Conservation (phyloP, 148 eudicot genomes). For the Rhododendron ovatum region DNA sequence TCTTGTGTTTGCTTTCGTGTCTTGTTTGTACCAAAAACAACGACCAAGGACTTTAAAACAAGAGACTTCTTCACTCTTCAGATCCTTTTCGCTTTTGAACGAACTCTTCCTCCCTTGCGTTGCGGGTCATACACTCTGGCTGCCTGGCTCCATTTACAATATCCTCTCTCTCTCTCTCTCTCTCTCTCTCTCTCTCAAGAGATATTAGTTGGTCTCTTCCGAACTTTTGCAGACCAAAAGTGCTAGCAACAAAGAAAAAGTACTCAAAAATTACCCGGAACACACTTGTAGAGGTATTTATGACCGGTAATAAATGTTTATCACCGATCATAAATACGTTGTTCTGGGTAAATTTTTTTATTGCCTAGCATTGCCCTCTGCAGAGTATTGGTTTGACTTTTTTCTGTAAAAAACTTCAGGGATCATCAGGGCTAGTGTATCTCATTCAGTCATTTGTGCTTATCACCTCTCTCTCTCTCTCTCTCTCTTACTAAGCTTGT, state of each 20-base stretch:
- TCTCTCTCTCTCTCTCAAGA: background rate
- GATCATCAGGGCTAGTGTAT: background rate
- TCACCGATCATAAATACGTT: no score
- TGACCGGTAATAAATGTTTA: no score
- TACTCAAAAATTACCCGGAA: no score
- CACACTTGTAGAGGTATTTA: no score
- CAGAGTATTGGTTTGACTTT: background rate
- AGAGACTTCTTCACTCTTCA: no score
- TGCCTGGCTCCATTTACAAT: background rate
- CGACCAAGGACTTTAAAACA: background rate
- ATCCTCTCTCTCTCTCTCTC: background rate
- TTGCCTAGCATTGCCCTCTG: background rate
- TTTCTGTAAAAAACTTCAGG: background rate
- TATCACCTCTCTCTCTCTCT: background rate
- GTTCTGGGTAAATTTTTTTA: no score
- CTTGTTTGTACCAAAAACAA: background rate
- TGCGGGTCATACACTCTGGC: slow-evolving; percentile 10
- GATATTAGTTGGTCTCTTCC: background rate
- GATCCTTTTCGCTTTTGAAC: background rate
- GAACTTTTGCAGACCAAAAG: background rate
- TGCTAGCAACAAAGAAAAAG: no score
- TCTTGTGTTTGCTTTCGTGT: background rate
- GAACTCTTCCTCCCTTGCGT: slow-evolving; percentile 1
- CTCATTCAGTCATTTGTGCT: background rate
- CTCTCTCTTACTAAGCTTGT: background rate